Base-by-base conservation (phyloP, 805 yeast genomes). In the Pichia insulana region DNA sequence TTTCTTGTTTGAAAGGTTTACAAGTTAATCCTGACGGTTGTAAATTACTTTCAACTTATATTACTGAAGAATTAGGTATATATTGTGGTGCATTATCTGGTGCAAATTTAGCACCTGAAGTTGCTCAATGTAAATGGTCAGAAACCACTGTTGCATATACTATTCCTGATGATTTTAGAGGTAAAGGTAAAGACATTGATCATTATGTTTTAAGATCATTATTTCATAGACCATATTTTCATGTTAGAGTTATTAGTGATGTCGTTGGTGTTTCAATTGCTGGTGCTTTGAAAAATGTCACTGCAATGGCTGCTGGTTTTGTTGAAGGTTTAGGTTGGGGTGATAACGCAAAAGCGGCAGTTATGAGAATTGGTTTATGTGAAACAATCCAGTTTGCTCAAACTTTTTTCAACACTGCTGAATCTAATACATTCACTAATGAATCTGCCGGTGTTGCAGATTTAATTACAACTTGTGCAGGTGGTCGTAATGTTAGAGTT, bases 271-370 rank as follows among this genome's bases (percentile, higher is more conserved):
- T 88, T 45, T 86, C 96, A 2, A 76, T 92, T 47, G 95, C 96
- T 35, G 98, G 98, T 61, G 98, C 98, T 10, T 75, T 92, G 64
- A 92, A 92, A 70, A 92, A 92, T 67, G 85, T 92, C 41, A 90
- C 90, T 49, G 98, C 98, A 30, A 70, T 88, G 58, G 94, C 96
- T 50, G 96, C 94, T 48, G 98, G 98, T 43, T 85, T 92, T 60
- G 97, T 90, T 49, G 95, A 87, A 65, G 98, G 98, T 55, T 74
- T 85, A 50, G 96, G 95, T 50, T 92, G 98, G 98, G 98, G 98
- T 64, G 96, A 88, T 66, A 92, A 92, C 63, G 97, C 98, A 50
- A 88, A 90, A 66, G 83, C 97, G 43, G 98, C 97, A 35, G 80
- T 92, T 56, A 94, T 90, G 89, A 78, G 98, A 69, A 83, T 90